phyloP scores from a whole-genome alignment of 1,139 yeast species.

The Candida sp. region DNA sequence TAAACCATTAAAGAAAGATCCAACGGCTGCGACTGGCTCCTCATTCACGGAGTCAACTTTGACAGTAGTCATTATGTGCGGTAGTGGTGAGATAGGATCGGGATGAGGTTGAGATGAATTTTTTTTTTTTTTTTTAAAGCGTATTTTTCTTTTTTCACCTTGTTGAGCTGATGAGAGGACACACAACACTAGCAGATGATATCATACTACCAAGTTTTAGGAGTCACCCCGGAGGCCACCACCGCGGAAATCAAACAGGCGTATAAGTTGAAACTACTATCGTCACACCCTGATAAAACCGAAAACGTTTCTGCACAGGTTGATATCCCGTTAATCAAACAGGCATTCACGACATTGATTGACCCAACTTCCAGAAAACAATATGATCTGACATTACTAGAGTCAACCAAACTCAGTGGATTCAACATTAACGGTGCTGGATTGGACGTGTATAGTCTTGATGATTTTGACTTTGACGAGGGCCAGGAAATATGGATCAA shows the following conservation, averaged over 20 bases:
- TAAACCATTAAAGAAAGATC: conserved; percentile 78
- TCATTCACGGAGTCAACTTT: conserved; percentile 16
- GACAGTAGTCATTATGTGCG: conserved; percentile 7
- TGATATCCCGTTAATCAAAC: conserved; percentile 49
- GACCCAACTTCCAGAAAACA: conserved; percentile 39
- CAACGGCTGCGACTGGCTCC: conserved; percentile 46
- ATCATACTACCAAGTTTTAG: conserved; percentile 58
- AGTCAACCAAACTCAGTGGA: conserved; percentile 49
- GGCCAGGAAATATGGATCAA: conserved; percentile 40
- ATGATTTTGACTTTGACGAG: conserved; percentile 52
- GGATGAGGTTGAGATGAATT: neutral
- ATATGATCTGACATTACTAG: conserved; percentile 53
- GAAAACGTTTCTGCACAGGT: conserved; percentile 13
- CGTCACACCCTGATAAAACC: conserved; percentile 79
- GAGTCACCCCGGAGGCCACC: conserved; percentile 26
- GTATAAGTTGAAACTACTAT: conserved; percentile 61
- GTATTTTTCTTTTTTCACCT: conserved; percentile 5
- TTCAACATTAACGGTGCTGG: conserved; percentile 64
- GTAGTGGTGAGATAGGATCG: conserved; percentile 2
- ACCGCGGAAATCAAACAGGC: conserved; percentile 56
- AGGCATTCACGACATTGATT: conserved; percentile 61
- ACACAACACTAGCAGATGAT: conserved; percentile 4
- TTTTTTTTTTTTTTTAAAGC: conserved; percentile 1
- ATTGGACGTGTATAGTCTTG: conserved; percentile 65
- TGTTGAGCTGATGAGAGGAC: conserved; percentile 6